phyloP scores from a whole-genome alignment of 768 basidiomycete species.

The Tulasnella sp. region DNA sequence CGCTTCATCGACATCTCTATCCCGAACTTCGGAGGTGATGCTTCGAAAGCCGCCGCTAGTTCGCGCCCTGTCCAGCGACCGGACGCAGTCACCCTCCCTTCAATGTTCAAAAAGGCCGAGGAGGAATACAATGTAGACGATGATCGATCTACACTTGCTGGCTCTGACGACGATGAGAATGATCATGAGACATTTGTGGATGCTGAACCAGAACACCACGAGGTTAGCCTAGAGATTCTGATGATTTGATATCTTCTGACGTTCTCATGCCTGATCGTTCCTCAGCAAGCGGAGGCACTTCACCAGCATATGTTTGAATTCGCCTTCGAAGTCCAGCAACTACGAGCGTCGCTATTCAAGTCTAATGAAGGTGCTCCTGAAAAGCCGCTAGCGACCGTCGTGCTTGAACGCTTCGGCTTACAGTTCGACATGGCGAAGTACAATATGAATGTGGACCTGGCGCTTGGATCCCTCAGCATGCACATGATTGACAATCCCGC shows the following conservation, averaged over 20 bases:
- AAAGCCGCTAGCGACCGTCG: conserved; percentile 63
- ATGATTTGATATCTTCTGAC: conserved; percentile 22
- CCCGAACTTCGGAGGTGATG: conserved; percentile 59
- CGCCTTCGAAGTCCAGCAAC: conserved; percentile 73
- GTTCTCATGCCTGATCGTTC: no score
- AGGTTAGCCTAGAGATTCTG: background rate
- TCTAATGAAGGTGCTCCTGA: conserved; percentile 47
- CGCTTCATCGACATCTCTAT: conserved; percentile 83
- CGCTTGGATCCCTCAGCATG: conserved; percentile 45
- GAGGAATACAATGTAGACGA: conserved; percentile 62
- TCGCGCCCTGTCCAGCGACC: conserved; percentile 6
- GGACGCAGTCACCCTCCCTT: conserved; percentile 26
- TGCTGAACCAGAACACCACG: conserved; percentile 42
- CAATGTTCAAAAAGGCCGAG: conserved; percentile 43
- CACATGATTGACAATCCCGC: conserved; percentile 21
- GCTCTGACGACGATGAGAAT: conserved; percentile 20
- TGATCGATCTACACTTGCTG: conserved; percentile 1
- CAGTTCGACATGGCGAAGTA: conserved; percentile 65
- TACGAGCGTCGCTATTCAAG: conserved; percentile 71
- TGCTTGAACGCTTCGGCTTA: conserved; percentile 68
- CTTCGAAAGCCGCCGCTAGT: conserved; percentile 9
- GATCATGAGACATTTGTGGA: conserved; percentile 48
- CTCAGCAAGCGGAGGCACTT: conserved; percentile 18
- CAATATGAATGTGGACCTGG: conserved; percentile 78
- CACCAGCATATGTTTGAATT: conserved; percentile 67